Evolutionary conservation across 352 stramenopile species (phyloP).

Genomic region (Globisporangium polare): DNA sequence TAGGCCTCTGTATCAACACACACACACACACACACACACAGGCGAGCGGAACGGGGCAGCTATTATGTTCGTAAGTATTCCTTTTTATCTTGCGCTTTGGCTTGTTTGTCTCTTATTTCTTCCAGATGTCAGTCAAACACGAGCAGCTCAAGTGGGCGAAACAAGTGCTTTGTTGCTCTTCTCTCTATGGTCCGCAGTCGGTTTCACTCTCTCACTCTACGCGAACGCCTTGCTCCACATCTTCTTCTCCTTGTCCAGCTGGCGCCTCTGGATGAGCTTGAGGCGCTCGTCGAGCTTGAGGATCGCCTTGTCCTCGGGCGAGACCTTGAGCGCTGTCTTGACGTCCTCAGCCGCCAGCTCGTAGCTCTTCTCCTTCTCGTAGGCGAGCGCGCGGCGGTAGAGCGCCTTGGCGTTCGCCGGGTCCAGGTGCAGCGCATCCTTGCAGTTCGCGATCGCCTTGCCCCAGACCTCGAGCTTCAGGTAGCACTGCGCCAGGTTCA

Average conservation of each 20-base stretch:
- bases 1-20: slow-evolving; percentile 11
- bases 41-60: background rate
- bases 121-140: too few species aligned
- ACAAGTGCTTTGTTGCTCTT: slow-evolving; percentile 2
- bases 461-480: slow-evolving; percentile 90
- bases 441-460: slow-evolving; percentile 82
- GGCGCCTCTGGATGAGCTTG: slow-evolving; percentile 59
- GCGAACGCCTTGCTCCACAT: slow-evolving; percentile 88
- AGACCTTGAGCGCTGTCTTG: slow-evolving; percentile 44
- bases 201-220: slow-evolving; percentile 11
- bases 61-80: slow-evolving; percentile 3
- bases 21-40: too few species aligned
- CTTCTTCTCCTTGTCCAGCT: slow-evolving; percentile 89
- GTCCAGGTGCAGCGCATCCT: slow-evolving; percentile 79
- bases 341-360: slow-evolving; percentile 64
- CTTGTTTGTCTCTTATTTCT: background rate
- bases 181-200: background rate
- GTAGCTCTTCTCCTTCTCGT: slow-evolving; percentile 87
- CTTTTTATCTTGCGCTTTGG: background rate
- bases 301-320: slow-evolving; percentile 78
- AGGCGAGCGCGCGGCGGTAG: slow-evolving; percentile 80
- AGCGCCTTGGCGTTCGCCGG: slow-evolving; percentile 80
- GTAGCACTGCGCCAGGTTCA: slow-evolving; percentile 93
- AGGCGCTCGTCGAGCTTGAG: slow-evolving; percentile 69
- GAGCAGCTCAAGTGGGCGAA: background rate